Percentiles rank a stretch among this genome's conserved stretches.
Conservation (phyloP, 345 rosid genomes). For the Populus alba region DNA sequence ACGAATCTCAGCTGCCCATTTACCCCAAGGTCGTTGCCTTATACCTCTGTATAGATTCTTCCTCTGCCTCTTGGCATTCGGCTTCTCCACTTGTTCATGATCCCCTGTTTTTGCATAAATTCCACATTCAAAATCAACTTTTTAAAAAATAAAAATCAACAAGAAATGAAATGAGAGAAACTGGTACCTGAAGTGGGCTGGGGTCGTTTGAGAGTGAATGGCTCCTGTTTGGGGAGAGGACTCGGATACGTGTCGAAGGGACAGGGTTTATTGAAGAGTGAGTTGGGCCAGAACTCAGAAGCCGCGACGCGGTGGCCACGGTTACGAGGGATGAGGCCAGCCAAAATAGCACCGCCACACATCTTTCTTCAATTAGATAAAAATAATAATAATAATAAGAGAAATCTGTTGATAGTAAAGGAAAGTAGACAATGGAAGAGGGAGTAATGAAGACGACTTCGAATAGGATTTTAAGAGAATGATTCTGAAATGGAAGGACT, state of each 20-base stretch:
- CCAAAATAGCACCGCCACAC: constrained; percentile 76
- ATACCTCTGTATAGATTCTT: constrained; percentile 84
- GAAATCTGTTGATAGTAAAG: not conserved
- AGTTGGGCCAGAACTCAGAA: constrained; percentile 55
- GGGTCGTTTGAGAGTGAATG: constrained; percentile 24
- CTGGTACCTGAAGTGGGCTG: constrained; percentile 41
- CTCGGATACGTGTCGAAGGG: constrained; percentile 19
- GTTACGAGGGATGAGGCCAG: constrained; percentile 47
- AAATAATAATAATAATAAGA: not conserved
- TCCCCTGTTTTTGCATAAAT: constrained; percentile 32
- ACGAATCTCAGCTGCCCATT: constrained; percentile 98
- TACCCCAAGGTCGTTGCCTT: constrained; percentile 95
- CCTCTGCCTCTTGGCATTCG: constrained; percentile 53
- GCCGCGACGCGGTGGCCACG: constrained; percentile 32
- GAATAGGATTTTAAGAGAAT: not conserved
- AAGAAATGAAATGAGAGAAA: not conserved
- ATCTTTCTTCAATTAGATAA: constrained; percentile 21
- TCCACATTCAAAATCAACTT: constrained; percentile 12
- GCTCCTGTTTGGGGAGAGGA: not conserved
- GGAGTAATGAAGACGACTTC: not conserved
- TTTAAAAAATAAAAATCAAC: not conserved
- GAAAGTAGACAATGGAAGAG: not conserved
- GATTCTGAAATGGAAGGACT: not conserved
- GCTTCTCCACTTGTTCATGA: constrained; percentile 37
- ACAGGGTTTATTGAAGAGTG: constrained; percentile 23